phyloP scores from a whole-genome alignment of 2,329 filamentous ascomycete genomes.

The Fusarium luffae region DNA sequence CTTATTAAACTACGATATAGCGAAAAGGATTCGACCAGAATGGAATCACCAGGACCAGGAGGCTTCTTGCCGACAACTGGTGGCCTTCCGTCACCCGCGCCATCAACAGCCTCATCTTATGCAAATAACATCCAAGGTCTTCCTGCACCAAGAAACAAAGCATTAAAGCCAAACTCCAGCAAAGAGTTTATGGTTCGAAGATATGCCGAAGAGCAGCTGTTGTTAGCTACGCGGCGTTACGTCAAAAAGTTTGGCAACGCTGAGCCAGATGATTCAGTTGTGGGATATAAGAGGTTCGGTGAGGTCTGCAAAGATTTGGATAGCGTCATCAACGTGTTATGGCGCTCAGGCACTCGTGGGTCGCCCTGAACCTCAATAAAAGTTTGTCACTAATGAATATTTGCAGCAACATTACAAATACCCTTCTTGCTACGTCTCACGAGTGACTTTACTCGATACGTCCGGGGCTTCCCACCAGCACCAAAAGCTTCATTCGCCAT shows the following conservation, averaged over 20 bases:
- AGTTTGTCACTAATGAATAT: not conserved
- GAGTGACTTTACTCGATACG: conserved; percentile 75
- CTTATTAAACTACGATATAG: not conserved
- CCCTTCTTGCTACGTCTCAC: conserved; percentile 85
- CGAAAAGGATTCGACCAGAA: not conserved
- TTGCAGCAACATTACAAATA: conserved; percentile 69
- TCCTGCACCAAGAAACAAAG: conserved; percentile 65
- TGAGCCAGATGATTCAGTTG: conserved; percentile 59
- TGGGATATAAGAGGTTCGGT: conserved; percentile 69
- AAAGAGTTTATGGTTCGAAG: conserved; percentile 70
- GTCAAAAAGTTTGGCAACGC: conserved; percentile 67
- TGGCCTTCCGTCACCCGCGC: conserved; percentile 65
- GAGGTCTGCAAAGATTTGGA: conserved; percentile 82
- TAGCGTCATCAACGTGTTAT: conserved; percentile 80
- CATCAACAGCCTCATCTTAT: conserved; percentile 59
- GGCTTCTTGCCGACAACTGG: conserved; percentile 62
- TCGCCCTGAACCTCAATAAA: not conserved
- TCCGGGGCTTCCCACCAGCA: conserved; percentile 72
- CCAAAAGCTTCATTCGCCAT: conserved; percentile 76
- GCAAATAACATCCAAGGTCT: conserved; percentile 54
- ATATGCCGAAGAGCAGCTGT: conserved; percentile 65
- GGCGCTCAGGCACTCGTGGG: conserved; percentile 88
- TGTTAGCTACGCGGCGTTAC: conserved; percentile 67
- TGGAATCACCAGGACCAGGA: conserved; percentile 51
- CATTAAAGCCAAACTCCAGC: conserved; percentile 65